These are phyloP conservation scores for Caryopteris hybrid DNA, from an alignment of 305 asterid genomes.

Conservation along the genomic window DNA sequence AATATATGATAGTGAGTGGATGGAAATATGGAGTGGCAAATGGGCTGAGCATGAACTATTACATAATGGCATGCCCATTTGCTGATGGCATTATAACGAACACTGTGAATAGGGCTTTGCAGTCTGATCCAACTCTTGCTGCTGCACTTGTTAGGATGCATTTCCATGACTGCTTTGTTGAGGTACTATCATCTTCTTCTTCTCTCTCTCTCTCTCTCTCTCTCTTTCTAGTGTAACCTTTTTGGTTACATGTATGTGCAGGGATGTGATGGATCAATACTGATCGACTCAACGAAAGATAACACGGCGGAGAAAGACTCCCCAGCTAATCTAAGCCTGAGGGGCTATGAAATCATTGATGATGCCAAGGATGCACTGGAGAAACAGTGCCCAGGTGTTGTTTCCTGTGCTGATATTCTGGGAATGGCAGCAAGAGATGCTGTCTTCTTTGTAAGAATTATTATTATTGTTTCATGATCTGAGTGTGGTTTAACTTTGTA, in stretches of 20 bases:
- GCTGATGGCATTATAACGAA: constrained; percentile 50
- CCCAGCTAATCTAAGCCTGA: constrained; percentile 78
- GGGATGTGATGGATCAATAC: constrained; percentile 89
- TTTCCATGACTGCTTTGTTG: constrained; percentile 86
- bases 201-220: background rate
- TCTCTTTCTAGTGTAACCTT: too few species aligned
- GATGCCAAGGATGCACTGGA: constrained; percentile 64
- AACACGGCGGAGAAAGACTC: constrained; percentile 92
- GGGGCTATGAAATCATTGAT: constrained; percentile 78
- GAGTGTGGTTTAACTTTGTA: too few species aligned
- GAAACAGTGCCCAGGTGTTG: constrained; percentile 73
- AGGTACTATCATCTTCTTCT: too few species aligned
- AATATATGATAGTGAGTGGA: constrained; percentile 27
- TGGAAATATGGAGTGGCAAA: constrained; percentile 31
- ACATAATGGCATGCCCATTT: constrained; percentile 60
- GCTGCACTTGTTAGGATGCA: constrained; percentile 84
- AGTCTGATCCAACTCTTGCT: constrained; percentile 76
- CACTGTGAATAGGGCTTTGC: constrained; percentile 52
- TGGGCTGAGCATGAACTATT: constrained; percentile 71
- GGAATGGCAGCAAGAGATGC: constrained; percentile 93
- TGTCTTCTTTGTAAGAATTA: constrained; percentile 71
- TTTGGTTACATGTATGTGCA: background rate
- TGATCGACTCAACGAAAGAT: constrained; percentile 67
- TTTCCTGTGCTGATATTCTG: constrained; percentile 87
- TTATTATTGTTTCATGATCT: too few species aligned